Conservation (phyloP, 2,329 filamentous ascomycete genomes). For the Claviceps capensis region DNA sequence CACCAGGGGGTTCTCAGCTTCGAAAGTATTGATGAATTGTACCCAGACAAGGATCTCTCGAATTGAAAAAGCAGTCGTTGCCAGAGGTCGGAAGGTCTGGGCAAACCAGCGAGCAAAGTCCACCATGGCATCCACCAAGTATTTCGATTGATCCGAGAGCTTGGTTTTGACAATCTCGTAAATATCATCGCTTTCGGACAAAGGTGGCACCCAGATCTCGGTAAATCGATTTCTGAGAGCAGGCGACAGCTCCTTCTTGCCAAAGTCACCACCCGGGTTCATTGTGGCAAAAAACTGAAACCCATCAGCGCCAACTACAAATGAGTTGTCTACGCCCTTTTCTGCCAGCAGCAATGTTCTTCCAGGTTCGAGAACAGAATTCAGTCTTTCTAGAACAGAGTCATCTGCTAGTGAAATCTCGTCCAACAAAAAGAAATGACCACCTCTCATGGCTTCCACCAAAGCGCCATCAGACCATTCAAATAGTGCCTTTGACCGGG, state of each 20-base stretch:
- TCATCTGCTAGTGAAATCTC: constrained; percentile 97
- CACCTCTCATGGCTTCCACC: constrained; percentile 83
- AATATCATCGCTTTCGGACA: constrained; percentile 76
- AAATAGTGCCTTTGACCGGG: constrained; percentile 72
- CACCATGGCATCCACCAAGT: constrained; percentile 57
- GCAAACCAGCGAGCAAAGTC: constrained; percentile 92
- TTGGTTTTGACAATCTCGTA: constrained; percentile 75
- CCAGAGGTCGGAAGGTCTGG: constrained; percentile 59
- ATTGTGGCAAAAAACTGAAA: constrained; percentile 98
- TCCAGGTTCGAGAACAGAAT: constrained; percentile 86
- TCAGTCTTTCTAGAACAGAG: constrained; percentile 88
- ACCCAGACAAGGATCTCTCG: constrained; percentile 90
- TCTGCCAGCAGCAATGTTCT: constrained; percentile 82
- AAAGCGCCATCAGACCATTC: constrained; percentile 94
- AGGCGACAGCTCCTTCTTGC: constrained; percentile 92
- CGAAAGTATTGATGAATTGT: constrained; percentile 68
- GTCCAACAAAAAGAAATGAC: constrained; percentile 84
- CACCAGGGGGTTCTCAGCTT: constrained; percentile 29
- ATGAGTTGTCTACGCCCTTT: constrained; percentile 75
- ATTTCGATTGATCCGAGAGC: constrained; percentile 40
- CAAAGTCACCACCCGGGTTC: constrained; percentile 98
- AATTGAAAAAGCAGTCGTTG: constrained; percentile 70
- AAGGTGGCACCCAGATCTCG: constrained; percentile 91
- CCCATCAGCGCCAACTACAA: constrained; percentile 58
- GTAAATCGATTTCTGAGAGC: constrained; percentile 93